Percentiles rank a stretch among this genome's conserved stretches.
Conservation (phyloP, 345 rosid genomes). For the Bretschneidera sinensis region DNA sequence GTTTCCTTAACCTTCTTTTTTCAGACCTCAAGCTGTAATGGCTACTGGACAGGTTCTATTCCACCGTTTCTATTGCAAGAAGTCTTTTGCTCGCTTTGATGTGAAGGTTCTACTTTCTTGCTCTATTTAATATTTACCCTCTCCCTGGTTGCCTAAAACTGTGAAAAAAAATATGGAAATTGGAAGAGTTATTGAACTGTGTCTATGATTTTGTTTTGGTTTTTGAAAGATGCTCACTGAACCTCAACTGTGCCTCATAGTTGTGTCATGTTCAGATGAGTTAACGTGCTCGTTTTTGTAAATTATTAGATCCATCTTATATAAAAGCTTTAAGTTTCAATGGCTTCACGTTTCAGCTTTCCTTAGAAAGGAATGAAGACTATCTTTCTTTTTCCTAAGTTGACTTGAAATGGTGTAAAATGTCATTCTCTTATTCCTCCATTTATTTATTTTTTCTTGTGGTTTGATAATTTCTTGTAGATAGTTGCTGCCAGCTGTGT, state of each 20-base stretch:
- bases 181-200: neutral
- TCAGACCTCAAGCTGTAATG: conserved; percentile 95
- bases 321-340: too few relatives aligned
- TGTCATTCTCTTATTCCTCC: neutral
- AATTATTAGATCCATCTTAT: too few relatives aligned
- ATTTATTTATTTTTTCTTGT: conserved; percentile 8
- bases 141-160: neutral
- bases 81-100: conserved; percentile 84
- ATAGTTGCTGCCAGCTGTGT: conserved; percentile 91
- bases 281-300: too few relatives aligned
- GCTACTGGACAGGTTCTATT: conserved; percentile 97
- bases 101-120: conserved; percentile 52
- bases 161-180: too few relatives aligned
- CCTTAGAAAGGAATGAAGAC: neutral
- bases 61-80: conserved; percentile 92
- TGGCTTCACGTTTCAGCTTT: neutral
- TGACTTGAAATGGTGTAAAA: neutral
- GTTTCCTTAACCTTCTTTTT: conserved; percentile 21
- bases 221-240: too few relatives aligned
- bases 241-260: neutral
- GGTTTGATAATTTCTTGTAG: conserved; percentile 32
- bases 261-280: neutral
- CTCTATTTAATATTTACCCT: conserved; percentile 1
- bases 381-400: neutral
- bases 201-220: neutral